These are phyloP conservation scores for Cyclotella choctawhatcheeana DNA, from an alignment of 108 stramenopile genomes.

Conservation along the genomic window DNA sequence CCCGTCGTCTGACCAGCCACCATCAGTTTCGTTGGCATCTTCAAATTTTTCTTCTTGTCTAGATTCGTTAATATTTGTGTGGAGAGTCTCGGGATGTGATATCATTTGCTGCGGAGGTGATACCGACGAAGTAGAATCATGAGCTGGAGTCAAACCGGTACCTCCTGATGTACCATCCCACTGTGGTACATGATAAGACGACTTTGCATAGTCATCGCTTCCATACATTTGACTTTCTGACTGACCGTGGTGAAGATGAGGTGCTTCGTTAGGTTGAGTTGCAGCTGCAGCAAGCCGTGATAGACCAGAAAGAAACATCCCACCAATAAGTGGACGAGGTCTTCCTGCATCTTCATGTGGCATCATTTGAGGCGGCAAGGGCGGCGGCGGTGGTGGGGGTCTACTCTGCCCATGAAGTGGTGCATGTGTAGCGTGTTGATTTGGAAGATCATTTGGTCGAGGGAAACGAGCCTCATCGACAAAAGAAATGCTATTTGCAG, in stretches of 20 bases:
- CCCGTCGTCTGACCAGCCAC: conserved; percentile 50
- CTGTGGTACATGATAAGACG: conserved; percentile 3
- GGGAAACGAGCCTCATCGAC: background rate
- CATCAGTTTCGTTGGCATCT: conserved; percentile 29
- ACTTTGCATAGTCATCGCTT: conserved; percentile 18
- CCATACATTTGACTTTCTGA: conserved; percentile 7
- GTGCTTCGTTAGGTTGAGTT: conserved; percentile 57
- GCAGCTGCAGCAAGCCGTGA: conserved; percentile 71
- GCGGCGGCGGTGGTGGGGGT: conserved; percentile 23
- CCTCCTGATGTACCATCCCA: conserved; percentile 10
- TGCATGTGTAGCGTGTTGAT: background rate
- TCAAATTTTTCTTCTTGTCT: background rate
- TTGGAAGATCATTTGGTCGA: background rate
- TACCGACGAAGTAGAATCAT: background rate
- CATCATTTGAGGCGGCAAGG: background rate
- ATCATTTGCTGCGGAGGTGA: background rate
- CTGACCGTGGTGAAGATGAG: background rate
- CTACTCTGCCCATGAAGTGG: background rate
- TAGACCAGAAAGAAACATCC: conserved; percentile 69
- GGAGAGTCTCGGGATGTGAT: too few relatives aligned
- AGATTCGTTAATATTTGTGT: too few relatives aligned
- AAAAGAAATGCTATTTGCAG: conserved; percentile 1
- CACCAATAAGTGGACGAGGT: conserved; percentile 78
- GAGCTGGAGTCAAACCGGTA: conserved; percentile 4
- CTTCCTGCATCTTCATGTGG: conserved; percentile 25